phyloP scores from a whole-genome alignment of 257 asterid species.

The Penstemon davidsonii region DNA sequence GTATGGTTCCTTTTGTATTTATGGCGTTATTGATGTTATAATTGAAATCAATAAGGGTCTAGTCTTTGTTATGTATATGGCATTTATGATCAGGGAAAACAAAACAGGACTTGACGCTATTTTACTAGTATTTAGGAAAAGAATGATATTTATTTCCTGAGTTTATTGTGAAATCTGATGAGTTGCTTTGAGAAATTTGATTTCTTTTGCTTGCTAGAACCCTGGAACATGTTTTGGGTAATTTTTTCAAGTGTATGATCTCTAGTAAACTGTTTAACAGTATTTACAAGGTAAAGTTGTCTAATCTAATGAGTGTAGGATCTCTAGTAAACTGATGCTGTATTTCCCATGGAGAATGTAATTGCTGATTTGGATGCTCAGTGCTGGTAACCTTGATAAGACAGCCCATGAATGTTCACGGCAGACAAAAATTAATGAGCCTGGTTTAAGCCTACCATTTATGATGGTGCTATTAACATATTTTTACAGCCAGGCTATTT shows the following conservation, averaged over 20 bases:
- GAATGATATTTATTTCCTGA: background rate
- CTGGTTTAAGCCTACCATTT: background rate
- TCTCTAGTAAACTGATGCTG: background rate
- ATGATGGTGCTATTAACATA: background rate
- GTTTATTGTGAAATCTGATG: background rate
- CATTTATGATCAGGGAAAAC: no score
- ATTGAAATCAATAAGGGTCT: background rate
- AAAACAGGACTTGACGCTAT: background rate
- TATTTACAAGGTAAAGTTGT: background rate
- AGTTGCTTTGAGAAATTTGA: background rate
- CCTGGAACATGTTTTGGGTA: background rate
- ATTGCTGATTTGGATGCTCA: constrained; percentile 1
- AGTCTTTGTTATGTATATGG: background rate
- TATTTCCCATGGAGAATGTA: no score
- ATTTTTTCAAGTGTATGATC: background rate
- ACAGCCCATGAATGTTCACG: background rate
- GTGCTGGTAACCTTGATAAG: background rate
- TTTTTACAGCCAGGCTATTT: constrained; percentile 18
- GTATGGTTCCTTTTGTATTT: constrained; percentile 7
- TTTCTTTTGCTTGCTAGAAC: background rate
- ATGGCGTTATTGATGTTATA: background rate
- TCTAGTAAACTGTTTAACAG: background rate
- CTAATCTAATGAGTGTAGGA: background rate
- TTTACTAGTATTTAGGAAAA: background rate
- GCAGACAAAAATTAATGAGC: background rate